Conservation (phyloP, 257 asterid species). For the Nemophila menziesii region DNA sequence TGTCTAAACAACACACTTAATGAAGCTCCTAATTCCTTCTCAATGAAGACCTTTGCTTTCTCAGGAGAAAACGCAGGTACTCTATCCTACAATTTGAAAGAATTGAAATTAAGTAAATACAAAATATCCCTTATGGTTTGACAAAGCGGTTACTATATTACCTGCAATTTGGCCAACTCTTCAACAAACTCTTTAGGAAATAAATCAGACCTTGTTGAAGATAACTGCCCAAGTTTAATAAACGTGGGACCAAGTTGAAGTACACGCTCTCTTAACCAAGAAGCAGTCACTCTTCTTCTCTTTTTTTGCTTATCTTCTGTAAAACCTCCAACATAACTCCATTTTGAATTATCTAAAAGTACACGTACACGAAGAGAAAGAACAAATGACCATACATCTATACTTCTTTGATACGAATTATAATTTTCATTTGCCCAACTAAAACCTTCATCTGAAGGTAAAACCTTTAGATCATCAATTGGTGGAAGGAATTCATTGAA, state of each 20-base stretch:
- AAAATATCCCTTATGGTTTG: too few relatives aligned
- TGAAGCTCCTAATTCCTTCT: conserved; percentile 83
- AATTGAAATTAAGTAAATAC: not conserved
- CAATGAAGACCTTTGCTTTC: conserved; percentile 57
- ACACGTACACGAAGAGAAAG: conserved; percentile 71
- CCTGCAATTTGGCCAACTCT: conserved; percentile 96
- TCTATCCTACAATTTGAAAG: conserved; percentile 57
- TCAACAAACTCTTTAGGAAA: conserved; percentile 89
- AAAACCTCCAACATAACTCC: conserved; percentile 71
- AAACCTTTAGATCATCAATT: conserved; percentile 50
- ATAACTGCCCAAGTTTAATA: conserved; percentile 85
- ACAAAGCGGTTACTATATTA: conserved; percentile 8
- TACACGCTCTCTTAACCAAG: conserved; percentile 78
- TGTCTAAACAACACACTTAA: conserved; percentile 49
- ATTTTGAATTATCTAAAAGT: conserved; percentile 71
- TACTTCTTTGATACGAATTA: conserved; percentile 60
- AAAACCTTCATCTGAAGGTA: conserved; percentile 92
- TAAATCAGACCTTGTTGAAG: conserved; percentile 90
- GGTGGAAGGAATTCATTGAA: conserved; percentile 46
- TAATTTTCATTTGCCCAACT: conserved; percentile 95
- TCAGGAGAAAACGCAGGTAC: conserved; percentile 87
- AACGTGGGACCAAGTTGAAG: conserved; percentile 97
- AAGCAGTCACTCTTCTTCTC: conserved; percentile 70
- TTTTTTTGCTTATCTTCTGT: conserved; percentile 70
- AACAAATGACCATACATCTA: conserved; percentile 94